phyloP scores from a whole-genome alignment of 805 yeast genomes.

The Schwanniomyces yamadae region DNA sequence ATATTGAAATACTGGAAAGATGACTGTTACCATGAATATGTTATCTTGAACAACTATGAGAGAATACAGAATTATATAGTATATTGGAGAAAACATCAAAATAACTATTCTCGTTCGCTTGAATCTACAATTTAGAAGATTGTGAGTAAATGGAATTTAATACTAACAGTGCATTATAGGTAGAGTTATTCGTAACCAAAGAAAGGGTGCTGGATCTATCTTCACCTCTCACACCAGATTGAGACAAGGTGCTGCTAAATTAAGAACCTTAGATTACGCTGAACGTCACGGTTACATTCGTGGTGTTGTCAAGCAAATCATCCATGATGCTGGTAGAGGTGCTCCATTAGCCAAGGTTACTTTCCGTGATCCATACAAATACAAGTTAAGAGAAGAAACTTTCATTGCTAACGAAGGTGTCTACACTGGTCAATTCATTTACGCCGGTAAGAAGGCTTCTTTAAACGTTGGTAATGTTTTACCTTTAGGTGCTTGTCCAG shows the following conservation, averaged over 20 bases:
- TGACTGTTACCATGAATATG: no score
- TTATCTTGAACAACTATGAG: no score
- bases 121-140: no score
- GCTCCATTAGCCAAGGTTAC: conserved; percentile 99
- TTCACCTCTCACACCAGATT: conserved; percentile 99
- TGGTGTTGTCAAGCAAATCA: conserved; percentile 97
- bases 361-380: conserved; percentile 99
- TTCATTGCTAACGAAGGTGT: conserved; percentile 99
- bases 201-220: conserved; percentile 99
- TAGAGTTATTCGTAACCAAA: conserved; percentile 99
- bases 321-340: conserved; percentile 99
- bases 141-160: no score
- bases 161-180: conserved; percentile 46
- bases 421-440: conserved; percentile 98
- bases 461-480: conserved; percentile 95
- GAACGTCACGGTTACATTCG: conserved; percentile 99
- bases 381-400: conserved; percentile 96
- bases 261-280: conserved; percentile 98
- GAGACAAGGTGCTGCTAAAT: conserved; percentile 99
- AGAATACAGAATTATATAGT: no score
- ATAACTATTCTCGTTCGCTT: no score
- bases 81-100: no score
- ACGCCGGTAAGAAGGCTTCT: conserved; percentile 98
- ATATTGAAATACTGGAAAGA: no score
- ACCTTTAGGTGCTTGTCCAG: conserved; percentile 97